Conservation (phyloP, 306 rosid genomes). For the Pterocarpus macrocarpus region DNA sequence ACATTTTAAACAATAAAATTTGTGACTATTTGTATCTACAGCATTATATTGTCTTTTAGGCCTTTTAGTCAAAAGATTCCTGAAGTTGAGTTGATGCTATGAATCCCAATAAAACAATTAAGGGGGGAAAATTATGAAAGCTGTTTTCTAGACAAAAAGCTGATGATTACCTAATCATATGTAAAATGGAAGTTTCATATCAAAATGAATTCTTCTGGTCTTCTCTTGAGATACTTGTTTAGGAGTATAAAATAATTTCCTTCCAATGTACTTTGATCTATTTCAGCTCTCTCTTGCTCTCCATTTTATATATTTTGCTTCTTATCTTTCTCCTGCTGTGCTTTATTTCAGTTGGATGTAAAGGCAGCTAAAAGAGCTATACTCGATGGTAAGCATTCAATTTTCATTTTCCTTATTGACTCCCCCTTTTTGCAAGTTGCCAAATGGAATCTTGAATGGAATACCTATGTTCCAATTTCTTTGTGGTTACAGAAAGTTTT, state of each 20-base stretch:
- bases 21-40: too few relatives aligned
- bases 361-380: slow-evolving; percentile 85
- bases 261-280: background rate
- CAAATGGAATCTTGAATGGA: background rate
- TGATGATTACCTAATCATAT: background rate
- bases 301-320: slow-evolving; percentile 35
- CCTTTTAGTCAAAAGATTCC: background rate
- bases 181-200: background rate
- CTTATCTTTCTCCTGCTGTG: slow-evolving; percentile 26
- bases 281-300: slow-evolving; percentile 11
- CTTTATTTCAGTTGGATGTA: slow-evolving; percentile 74
- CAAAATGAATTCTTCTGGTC: slow-evolving; percentile 16
- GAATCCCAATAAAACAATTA: slow-evolving; percentile 8
- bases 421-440: background rate
- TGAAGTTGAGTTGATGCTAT: slow-evolving; percentile 6
- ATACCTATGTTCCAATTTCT: slow-evolving; percentile 8
- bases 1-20: too few relatives aligned
- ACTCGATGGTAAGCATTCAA: slow-evolving; percentile 69
- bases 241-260: background rate
- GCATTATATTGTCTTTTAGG: background rate
- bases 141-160: background rate
- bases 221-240: slow-evolving; percentile 16
- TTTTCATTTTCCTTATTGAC: background rate
- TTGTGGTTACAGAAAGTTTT: slow-evolving; percentile 23
- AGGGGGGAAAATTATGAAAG: background rate